Evolutionary conservation across 257 asterid genomes (phyloP).

Genomic region (Capsicum rhomboideum): DNA sequence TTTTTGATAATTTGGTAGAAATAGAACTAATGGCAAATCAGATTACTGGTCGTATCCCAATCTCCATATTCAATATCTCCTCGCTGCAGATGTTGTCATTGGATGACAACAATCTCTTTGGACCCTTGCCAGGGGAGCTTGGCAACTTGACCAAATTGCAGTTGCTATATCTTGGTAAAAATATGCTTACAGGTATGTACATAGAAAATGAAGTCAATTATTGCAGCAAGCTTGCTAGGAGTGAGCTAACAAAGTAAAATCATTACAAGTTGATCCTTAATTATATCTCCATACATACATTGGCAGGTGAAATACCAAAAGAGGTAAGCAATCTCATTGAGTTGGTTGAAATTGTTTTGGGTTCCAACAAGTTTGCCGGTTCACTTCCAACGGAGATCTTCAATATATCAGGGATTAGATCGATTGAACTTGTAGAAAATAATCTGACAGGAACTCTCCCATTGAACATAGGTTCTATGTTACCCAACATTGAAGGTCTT

Average conservation of each 20-base stretch:
- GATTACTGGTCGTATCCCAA: neutral
- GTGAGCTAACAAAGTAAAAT: neutral
- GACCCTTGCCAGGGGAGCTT: neutral
- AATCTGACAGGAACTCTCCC: neutral
- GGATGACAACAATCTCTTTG: neutral
- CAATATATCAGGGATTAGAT: neutral
- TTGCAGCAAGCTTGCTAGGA: neutral
- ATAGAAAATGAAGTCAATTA: too few relatives aligned
- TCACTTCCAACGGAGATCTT: neutral
- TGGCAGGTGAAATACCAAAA: neutral
- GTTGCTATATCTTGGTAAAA: neutral
- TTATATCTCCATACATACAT: neutral
- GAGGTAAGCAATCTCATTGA: neutral
- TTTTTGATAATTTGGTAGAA: neutral
- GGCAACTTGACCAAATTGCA: neutral
- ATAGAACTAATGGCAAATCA: too few relatives aligned
- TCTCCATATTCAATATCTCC: neutral
- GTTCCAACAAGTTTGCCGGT: neutral
- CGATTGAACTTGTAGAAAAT: neutral
- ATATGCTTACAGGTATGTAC: neutral
- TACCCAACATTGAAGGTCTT: neutral
- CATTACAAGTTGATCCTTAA: neutral
- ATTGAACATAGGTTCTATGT: neutral
- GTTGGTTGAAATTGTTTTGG: neutral
- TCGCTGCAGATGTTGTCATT: neutral